phyloP scores from a whole-genome alignment of 805 yeast species.

The Yarrowia sp. region DNA sequence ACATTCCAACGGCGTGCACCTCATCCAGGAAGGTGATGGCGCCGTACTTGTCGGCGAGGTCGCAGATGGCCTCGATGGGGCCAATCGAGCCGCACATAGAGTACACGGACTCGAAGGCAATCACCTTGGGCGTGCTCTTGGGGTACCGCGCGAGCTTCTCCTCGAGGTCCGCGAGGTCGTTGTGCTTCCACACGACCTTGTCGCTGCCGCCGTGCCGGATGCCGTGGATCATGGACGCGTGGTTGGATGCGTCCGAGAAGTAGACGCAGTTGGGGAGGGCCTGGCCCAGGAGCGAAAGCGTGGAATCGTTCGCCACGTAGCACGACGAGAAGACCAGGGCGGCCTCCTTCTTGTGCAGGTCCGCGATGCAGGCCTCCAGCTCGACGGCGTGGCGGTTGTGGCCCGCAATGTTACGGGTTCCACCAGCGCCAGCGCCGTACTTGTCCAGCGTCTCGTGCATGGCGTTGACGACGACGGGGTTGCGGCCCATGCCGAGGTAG shows the following conservation, averaged over 20 bases:
- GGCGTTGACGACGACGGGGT: slow-evolving; percentile 64
- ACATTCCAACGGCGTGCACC: slow-evolving; percentile 98
- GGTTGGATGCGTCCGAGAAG: slow-evolving; percentile 90
- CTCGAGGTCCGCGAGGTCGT: slow-evolving; percentile 82
- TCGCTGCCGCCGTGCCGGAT: slow-evolving; percentile 83
- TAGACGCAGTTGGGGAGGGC: slow-evolving; percentile 85
- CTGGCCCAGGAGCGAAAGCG: slow-evolving; percentile 84
- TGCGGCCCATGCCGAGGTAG: slow-evolving; percentile 91
- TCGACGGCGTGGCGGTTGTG: slow-evolving; percentile 87
- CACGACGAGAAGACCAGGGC: slow-evolving; percentile 95
- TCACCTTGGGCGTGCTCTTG: slow-evolving; percentile 82
- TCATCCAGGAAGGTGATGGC: slow-evolving; percentile 96
- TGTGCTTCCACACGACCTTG: slow-evolving; percentile 90
- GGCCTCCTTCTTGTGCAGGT: slow-evolving; percentile 90
- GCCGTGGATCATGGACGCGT: slow-evolving; percentile 97
- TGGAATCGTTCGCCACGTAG: slow-evolving; percentile 95
- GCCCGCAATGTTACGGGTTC: slow-evolving; percentile 98
- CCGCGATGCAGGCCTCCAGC: slow-evolving; percentile 83
- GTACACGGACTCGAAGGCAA: slow-evolving; percentile 95
- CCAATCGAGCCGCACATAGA: slow-evolving; percentile 98
- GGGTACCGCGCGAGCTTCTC: slow-evolving; percentile 75
- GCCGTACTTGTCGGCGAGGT: slow-evolving; percentile 95
- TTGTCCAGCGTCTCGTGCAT: slow-evolving; percentile 79
- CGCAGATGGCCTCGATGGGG: slow-evolving; percentile 89
- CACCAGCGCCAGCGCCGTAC: slow-evolving; percentile 99